These are phyloP conservation scores for Solanum hybrid DNA, from an alignment of 305 asterid species.

Conservation along the genomic window DNA sequence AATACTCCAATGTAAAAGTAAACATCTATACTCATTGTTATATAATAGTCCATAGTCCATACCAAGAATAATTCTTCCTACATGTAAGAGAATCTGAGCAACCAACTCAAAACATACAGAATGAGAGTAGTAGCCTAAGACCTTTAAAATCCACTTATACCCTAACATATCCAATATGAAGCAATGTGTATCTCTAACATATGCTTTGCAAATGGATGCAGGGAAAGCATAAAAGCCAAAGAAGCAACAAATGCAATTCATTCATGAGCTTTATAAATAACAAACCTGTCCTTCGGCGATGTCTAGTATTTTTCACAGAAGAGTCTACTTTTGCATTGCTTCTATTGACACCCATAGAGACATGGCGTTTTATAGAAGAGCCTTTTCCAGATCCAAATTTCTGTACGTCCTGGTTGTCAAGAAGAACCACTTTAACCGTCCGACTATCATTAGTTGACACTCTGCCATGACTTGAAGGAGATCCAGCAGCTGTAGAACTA, in stretches of 20 bases:
- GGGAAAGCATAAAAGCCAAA: not conserved
- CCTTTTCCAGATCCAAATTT: conserved; percentile 71
- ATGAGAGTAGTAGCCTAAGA: not conserved
- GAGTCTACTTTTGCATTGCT: conserved; percentile 54
- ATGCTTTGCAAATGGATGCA: not conserved
- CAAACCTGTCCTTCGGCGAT: conserved; percentile 65
- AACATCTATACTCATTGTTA: not conserved
- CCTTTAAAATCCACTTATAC: not conserved
- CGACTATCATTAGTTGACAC: conserved; percentile 49
- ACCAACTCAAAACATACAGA: not conserved
- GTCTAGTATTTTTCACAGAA: conserved; percentile 46
- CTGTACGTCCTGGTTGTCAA: conserved; percentile 64
- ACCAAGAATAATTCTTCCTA: not conserved
- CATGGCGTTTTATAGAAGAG: conserved; percentile 54
- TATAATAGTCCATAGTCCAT: not conserved
- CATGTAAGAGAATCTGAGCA: not conserved
- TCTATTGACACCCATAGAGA: conserved; percentile 45
- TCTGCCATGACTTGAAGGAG: conserved; percentile 48
- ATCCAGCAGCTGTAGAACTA: conserved; percentile 30
- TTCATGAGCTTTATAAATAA: not conserved
- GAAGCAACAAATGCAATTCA: not conserved
- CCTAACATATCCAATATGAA: not conserved
- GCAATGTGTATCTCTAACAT: not conserved
- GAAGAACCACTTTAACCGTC: conserved; percentile 55
- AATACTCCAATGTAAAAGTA: not conserved